Base-by-base conservation (phyloP, 306 rosid genomes). In the Lathyrus sativus region DNA sequence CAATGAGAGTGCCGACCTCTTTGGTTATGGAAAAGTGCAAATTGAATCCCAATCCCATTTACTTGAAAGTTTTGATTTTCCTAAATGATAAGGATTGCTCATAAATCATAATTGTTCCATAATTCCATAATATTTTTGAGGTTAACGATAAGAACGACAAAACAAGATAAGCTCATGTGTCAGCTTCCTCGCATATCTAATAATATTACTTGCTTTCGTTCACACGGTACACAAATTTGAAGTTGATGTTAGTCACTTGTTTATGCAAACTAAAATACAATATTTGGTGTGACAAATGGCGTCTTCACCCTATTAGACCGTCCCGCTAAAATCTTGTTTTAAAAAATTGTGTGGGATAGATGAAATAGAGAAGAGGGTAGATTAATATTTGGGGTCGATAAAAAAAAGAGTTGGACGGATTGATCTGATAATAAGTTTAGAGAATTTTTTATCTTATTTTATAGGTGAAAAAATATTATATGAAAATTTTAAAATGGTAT, bases 91-190 rank as follows among this genome's bases (percentile, higher is more conserved):
- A 70, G 76, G 80, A 70, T 62, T 62, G 78, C 64, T 60, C 78
- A 73, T 77, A 55, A 80, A 77, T 62, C 78, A 73, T n/a, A 55
- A 80, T 80, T 56, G 55, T 68, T 72, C 64, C 71, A 81, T 85
- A 71, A 44, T 26, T 66, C 73, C 67, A 60, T 11, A 81, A 74
- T 3, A 2, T 4, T 14, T 12, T 11, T 31, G 18, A 62, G 56
- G 61, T 44, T 18, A 61, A 48, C 65, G 91, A 87, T 82, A 87
- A 85, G 89, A 65, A 60, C 81, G 71, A 51, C 64, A 1, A 51
- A 31, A 31, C 7, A 65, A 14, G 55, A 17, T 11, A 87, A 82
- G 81, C 75, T 84, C 85, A 76, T 42, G 78, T 67, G 91, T 84
- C 88, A 73, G 61, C 80, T 72, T 81, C 76, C 66, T 51, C 62